These are phyloP conservation scores for Podaxis rugospora DNA, from an alignment of 768 basidiomycete genomes.

Conservation along the genomic window DNA sequence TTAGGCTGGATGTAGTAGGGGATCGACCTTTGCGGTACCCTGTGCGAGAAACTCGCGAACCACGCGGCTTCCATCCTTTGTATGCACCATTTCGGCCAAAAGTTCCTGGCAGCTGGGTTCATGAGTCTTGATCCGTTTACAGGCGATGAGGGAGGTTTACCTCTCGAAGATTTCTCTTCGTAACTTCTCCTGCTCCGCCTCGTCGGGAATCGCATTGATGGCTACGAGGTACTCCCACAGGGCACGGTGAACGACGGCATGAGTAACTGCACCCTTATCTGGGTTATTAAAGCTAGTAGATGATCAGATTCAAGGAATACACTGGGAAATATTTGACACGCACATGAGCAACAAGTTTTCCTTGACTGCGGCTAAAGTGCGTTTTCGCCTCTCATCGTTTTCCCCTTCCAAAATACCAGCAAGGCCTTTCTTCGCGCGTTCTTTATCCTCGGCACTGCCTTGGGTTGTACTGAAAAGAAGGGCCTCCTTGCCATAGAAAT, in stretches of 20 bases:
- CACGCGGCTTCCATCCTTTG: conserved; percentile 83
- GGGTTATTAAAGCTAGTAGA: conserved; percentile 77
- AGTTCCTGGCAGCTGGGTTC: conserved; percentile 69
- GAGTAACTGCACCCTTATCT: conserved; percentile 84
- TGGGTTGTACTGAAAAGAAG: conserved; percentile 56
- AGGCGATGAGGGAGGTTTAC: conserved; percentile 30
- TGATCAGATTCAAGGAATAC: background rate
- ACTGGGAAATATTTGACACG: conserved; percentile 21
- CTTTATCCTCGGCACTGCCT: conserved; percentile 61
- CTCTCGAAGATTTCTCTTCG: conserved; percentile 79
- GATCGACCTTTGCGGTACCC: conserved; percentile 73
- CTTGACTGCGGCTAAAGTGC: conserved; percentile 65
- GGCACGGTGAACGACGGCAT: conserved; percentile 83
- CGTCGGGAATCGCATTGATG: conserved; percentile 52
- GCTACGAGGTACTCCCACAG: conserved; percentile 81
- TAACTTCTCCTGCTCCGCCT: conserved; percentile 66
- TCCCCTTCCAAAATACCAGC: conserved; percentile 61
- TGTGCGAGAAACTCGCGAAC: conserved; percentile 82
- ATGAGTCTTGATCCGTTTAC: conserved; percentile 5
- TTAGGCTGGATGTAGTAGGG: background rate
- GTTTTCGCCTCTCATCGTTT: conserved; percentile 58
- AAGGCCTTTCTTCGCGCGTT: conserved; percentile 61
- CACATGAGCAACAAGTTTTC: conserved; percentile 76
- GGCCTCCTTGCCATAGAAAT: conserved; percentile 90
- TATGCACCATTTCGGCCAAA: conserved; percentile 91